A percentile compares a stretch with the other conserved stretches of the same genome.
Conservation (phyloP, 2,329 filamentous ascomycete species). For the Tolypocladium guangdongense region DNA sequence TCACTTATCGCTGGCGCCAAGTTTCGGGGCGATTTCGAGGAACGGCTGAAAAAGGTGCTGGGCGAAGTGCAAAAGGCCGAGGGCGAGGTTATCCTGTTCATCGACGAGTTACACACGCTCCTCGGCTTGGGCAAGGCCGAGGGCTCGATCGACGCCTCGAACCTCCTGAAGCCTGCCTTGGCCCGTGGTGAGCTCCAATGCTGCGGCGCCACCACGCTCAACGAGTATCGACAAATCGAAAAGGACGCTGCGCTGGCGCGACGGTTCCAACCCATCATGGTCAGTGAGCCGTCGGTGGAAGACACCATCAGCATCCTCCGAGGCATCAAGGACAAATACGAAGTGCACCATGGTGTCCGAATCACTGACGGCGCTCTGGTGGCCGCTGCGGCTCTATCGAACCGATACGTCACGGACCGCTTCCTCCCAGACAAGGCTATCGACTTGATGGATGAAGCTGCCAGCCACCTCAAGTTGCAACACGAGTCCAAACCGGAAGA, state of each 20-base stretch:
- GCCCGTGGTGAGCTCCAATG: conserved; percentile 88
- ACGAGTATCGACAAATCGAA: conserved; percentile 87
- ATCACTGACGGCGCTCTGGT: conserved; percentile 90
- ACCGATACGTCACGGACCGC: conserved; percentile 92
- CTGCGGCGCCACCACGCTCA: conserved; percentile 86
- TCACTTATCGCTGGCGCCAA: conserved; percentile 93
- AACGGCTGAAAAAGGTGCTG: conserved; percentile 80
- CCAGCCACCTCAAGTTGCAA: conserved; percentile 78
- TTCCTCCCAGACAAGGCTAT: conserved; percentile 97
- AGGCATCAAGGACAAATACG: conserved; percentile 95
- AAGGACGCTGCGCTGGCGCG: conserved; percentile 90
- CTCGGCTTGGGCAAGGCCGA: conserved; percentile 90
- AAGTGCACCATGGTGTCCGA: conserved; percentile 90
- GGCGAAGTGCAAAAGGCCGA: conserved; percentile 85
- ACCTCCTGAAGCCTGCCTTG: conserved; percentile 87
- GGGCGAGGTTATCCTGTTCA: conserved; percentile 85
- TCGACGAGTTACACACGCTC: conserved; percentile 87
- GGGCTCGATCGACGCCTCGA: conserved; percentile 92
- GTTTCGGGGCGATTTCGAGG: conserved; percentile 92
- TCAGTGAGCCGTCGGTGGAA: conserved; percentile 83
- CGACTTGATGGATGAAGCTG: conserved; percentile 91
- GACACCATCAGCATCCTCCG: conserved; percentile 92
- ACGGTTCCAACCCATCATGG: conserved; percentile 86
- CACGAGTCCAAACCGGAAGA: conserved; percentile 96
- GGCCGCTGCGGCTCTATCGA: conserved; percentile 82